These are phyloP conservation scores for Tolypocladium ovalisporum DNA, from an alignment of 2,329 filamentous ascomycete genomes.

Conservation along the genomic window DNA sequence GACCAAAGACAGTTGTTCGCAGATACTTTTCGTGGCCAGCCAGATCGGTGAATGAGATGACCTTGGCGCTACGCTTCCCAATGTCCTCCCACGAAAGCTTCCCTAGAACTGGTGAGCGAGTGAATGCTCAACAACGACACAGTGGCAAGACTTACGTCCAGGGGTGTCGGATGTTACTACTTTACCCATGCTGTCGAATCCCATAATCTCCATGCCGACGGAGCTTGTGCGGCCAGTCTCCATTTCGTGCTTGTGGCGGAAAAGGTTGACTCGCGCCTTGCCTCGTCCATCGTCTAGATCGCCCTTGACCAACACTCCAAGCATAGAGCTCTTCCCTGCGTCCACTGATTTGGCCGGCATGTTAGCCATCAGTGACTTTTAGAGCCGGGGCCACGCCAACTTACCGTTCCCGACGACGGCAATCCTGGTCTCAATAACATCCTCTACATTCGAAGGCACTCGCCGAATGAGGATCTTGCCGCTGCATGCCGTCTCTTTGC, in stretches of 20 bases:
- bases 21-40: slow-evolving; percentile 94
- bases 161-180: slow-evolving; percentile 74
- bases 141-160: slow-evolving; percentile 50
- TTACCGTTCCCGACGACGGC: slow-evolving; percentile 89
- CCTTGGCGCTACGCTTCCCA: slow-evolving; percentile 86
- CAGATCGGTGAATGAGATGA: slow-evolving; percentile 91
- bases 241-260: slow-evolving; percentile 95
- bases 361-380: slow-evolving; percentile 5
- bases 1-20: slow-evolving; percentile 89
- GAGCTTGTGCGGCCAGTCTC: slow-evolving; percentile 92
- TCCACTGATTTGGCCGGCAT: slow-evolving; percentile 47
- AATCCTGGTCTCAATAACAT: slow-evolving; percentile 91
- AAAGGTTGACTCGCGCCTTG: slow-evolving; percentile 87
- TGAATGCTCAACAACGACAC: not conserved
- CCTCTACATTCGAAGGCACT: slow-evolving; percentile 61
- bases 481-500: slow-evolving; percentile 62
- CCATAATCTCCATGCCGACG: slow-evolving; percentile 98
- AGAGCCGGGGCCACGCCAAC: slow-evolving; percentile 6
- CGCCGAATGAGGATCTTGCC: slow-evolving; percentile 83
- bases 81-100: slow-evolving; percentile 95
- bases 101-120: slow-evolving; percentile 17
- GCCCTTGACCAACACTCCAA: slow-evolving; percentile 92
- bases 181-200: slow-evolving; percentile 79
- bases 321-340: slow-evolving; percentile 91
- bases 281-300: slow-evolving; percentile 90